Evolutionary conservation across 2,329 filamentous ascomycete genomes (phyloP).

Genomic region (Xylariaceae sp.): DNA sequence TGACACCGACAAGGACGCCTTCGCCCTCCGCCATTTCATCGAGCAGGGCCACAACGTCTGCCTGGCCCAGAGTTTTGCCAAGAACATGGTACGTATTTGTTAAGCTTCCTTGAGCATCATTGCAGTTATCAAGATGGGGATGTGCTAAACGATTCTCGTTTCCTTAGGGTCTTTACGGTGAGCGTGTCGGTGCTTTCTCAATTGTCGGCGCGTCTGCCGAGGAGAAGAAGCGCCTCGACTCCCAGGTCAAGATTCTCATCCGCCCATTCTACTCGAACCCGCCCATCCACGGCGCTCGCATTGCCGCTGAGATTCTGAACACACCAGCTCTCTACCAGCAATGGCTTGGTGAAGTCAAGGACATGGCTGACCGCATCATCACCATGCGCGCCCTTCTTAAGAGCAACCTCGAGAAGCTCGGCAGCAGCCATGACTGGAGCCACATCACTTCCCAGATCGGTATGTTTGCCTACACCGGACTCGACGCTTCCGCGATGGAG

Average conservation of each 20-base stretch:
- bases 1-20: conserved; percentile 87
- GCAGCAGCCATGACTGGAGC: conserved; percentile 95
- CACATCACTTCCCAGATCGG: conserved; percentile 99
- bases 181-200: conserved; percentile 96
- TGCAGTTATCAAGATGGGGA: not conserved
- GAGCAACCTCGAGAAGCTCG: conserved; percentile 89
- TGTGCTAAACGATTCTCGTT: not conserved
- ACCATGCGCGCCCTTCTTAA: conserved; percentile 93
- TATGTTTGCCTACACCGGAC: conserved; percentile 98
- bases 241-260: conserved; percentile 96
- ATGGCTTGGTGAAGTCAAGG: conserved; percentile 96
- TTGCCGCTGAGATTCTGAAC: conserved; percentile 89
- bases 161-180: conserved; percentile 82
- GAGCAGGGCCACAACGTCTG: conserved; percentile 83
- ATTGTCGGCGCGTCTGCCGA: conserved; percentile 78
- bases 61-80: conserved; percentile 91
- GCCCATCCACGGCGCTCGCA: conserved; percentile 89
- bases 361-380: conserved; percentile 98
- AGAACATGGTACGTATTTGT: conserved; percentile 77
- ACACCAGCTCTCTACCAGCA: conserved; percentile 78
- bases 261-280: conserved; percentile 98
- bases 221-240: conserved; percentile 94
- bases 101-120: not conserved
- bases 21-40: conserved; percentile 88
- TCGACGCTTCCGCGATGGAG: conserved; percentile 88